phyloP scores from a whole-genome alignment of 108 stramenopile genomes.

The Asterionellopsis glacialis region DNA sequence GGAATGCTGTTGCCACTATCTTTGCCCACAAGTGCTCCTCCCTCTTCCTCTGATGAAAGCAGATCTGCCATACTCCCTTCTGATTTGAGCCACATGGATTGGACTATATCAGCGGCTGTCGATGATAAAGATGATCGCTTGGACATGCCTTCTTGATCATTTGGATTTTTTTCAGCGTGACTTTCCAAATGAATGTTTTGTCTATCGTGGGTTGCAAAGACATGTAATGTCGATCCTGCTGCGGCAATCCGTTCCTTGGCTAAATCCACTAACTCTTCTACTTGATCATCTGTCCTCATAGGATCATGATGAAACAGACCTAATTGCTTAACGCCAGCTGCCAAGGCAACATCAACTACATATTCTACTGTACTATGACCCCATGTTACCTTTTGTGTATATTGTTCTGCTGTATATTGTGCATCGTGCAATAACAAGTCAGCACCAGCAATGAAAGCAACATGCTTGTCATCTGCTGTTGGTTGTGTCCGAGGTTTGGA shows the following conservation, averaged over 20 bases:
- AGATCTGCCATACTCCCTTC: no score
- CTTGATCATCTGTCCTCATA: conserved; percentile 25
- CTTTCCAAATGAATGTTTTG: conserved; percentile 8
- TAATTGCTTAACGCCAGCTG: conserved; percentile 23
- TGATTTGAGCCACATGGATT: no score
- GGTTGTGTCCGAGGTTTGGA: not conserved
- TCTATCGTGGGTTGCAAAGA: not conserved
- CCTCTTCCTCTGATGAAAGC: no score
- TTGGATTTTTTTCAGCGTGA: conserved; percentile 5
- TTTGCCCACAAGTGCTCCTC: no score
- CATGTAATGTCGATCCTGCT: not conserved
- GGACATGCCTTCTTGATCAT: no score
- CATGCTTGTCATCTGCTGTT: conserved; percentile 28
- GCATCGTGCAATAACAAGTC: conserved; percentile 28
- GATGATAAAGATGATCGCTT: no score
- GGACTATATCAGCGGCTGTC: no score
- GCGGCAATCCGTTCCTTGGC: conserved; percentile 12
- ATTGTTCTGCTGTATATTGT: conserved; percentile 25
- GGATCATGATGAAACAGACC: conserved; percentile 34
- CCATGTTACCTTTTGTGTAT: conserved; percentile 25
- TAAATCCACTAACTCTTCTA: conserved; percentile 23
- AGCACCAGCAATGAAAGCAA: conserved; percentile 22
- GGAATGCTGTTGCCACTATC: no score
- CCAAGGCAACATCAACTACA: conserved; percentile 33
- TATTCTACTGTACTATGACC: conserved; percentile 37